phyloP scores from a whole-genome alignment of 768 basidiomycete species.

The Termitomyces sp. region DNA sequence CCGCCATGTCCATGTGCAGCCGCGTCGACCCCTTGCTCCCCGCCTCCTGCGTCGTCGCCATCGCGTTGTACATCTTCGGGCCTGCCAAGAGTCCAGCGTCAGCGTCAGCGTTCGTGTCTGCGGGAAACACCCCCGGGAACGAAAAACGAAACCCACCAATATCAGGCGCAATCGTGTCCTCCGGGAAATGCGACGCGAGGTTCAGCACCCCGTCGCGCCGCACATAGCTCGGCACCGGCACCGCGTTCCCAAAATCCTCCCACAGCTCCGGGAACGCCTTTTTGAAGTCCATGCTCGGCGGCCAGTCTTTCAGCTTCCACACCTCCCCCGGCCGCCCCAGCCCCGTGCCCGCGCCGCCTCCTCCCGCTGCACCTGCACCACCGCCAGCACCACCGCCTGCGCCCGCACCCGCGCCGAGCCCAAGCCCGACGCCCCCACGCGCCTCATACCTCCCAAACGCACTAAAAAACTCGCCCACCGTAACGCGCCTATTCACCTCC shows the following conservation, averaged over 20 bases:
- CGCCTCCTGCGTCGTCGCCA: conserved; percentile 58
- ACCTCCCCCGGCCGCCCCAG: background rate
- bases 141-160: conserved; percentile 43
- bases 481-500: conserved; percentile 55
- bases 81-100: conserved; percentile 52
- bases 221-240: conserved; percentile 89
- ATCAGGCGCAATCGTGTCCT: conserved; percentile 73
- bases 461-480: conserved; percentile 75
- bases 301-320: conserved; percentile 71
- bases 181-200: conserved; percentile 84
- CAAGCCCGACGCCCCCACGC: conserved; percentile 22
- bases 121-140: no score
- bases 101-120: background rate
- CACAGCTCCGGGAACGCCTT: conserved; percentile 79
- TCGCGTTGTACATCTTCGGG: conserved; percentile 94
- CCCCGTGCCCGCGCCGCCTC: no score
- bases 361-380: conserved; percentile 70
- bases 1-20: conserved; percentile 93
- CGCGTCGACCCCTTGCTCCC: conserved; percentile 83
- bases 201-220: conserved; percentile 86
- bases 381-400: conserved; percentile 33
- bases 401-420: conserved; percentile 63
- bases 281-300: conserved; percentile 81
- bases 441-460: conserved; percentile 66
- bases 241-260: conserved; percentile 75